phyloP scores from a whole-genome alignment of 345 rosid species.

The Sapria himalayana region DNA sequence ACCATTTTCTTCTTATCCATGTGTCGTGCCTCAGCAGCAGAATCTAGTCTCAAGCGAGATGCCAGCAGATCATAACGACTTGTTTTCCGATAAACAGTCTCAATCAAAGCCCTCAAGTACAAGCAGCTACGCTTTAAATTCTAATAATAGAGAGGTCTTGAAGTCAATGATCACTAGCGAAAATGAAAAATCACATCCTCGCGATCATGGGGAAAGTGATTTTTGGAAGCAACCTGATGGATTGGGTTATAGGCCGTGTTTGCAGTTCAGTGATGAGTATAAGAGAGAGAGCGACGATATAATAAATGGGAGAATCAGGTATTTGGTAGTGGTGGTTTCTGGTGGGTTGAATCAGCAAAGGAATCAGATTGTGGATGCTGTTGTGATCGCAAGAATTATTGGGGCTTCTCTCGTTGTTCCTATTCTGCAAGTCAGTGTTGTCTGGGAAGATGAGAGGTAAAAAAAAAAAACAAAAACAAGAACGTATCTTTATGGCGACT shows the following conservation, averaged over 20 bases:
- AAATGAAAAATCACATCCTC: constrained; percentile 4
- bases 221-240: constrained; percentile 98
- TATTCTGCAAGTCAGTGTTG: constrained; percentile 76
- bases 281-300: constrained; percentile 23
- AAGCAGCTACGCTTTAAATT: background rate
- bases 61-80: constrained; percentile 4
- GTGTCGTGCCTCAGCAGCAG: constrained; percentile 15
- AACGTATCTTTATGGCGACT: background rate
- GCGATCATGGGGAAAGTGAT: constrained; percentile 16
- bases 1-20: constrained; percentile 29
- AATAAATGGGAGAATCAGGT: constrained; percentile 28
- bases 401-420: constrained; percentile 95
- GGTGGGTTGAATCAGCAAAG: constrained; percentile 98
- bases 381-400: constrained; percentile 83
- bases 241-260: constrained; percentile 62
- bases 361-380: constrained; percentile 97
- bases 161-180: constrained; percentile 6
- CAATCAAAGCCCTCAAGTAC: background rate
- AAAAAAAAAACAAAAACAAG: background rate
- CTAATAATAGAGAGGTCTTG: constrained; percentile 9
- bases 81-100: constrained; percentile 2
- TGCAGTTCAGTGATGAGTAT: constrained; percentile 36
- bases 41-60: constrained; percentile 8
- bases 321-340: constrained; percentile 72
- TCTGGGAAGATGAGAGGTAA: constrained; percentile 99